phyloP scores from a whole-genome alignment of 176 grass and related monocot genomes.

The Avena eriantha region DNA sequence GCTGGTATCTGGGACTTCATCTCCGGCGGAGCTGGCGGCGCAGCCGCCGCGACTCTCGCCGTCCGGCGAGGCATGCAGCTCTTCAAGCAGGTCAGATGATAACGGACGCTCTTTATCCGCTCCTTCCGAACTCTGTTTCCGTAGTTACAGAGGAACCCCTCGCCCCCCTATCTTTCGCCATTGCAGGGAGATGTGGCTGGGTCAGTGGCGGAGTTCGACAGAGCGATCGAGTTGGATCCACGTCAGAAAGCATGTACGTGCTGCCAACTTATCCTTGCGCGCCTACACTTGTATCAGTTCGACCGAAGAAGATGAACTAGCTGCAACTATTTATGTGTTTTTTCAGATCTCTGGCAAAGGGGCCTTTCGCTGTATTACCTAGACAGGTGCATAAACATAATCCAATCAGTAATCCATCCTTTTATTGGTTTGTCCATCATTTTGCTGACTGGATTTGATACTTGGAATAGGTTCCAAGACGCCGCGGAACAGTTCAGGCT shows the following conservation, averaged over 20 bases:
- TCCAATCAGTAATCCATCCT: background rate
- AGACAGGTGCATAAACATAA: slow-evolving; percentile 52
- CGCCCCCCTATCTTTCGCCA: background rate
- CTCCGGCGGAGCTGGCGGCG: slow-evolving; percentile 55
- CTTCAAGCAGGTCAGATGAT: slow-evolving; percentile 61
- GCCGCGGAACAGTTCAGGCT: slow-evolving; percentile 89
- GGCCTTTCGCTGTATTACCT: slow-evolving; percentile 87
- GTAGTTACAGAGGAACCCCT: too few relatives aligned
- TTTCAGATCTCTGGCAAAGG: slow-evolving; percentile 91
- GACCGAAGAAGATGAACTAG: background rate
- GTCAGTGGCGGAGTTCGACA: slow-evolving; percentile 74
- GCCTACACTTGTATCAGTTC: background rate
- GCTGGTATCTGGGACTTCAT: slow-evolving; percentile 71
- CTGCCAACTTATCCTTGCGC: background rate
- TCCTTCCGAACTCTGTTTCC: background rate
- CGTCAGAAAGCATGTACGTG: slow-evolving; percentile 76
- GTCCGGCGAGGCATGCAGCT: slow-evolving; percentile 82
- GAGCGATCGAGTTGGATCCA: slow-evolving; percentile 73
- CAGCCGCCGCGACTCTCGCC: slow-evolving; percentile 54
- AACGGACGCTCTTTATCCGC: background rate
- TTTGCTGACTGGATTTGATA: background rate
- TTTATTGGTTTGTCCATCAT: background rate
- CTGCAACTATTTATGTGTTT: background rate
- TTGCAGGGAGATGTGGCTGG: slow-evolving; percentile 69
- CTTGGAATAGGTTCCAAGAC: slow-evolving; percentile 64